phyloP scores from a whole-genome alignment of 202 grass and related monocot genomes.

The Dendrocalamus latiflorus region DNA sequence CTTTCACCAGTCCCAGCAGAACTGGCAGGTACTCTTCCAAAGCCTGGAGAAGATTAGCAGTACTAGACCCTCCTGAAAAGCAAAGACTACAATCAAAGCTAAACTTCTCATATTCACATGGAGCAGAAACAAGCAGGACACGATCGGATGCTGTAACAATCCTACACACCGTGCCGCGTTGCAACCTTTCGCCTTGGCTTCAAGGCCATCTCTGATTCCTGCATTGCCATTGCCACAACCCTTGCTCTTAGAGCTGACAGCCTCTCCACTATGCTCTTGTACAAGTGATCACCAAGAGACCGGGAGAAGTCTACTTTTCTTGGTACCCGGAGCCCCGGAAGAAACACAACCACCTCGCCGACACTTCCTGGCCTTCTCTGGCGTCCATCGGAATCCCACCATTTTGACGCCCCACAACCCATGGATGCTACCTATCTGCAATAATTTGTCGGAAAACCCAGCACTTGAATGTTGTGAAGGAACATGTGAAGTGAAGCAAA shows the following conservation, averaged over 20 bases:
- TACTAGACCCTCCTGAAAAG: constrained; percentile 47
- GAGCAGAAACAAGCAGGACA: neutral
- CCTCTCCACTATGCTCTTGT: constrained; percentile 44
- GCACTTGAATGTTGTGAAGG: neutral
- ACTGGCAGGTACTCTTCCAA: constrained; percentile 72
- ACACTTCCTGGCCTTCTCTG: constrained; percentile 43
- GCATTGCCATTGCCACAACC: constrained; percentile 55
- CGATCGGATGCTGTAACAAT: neutral
- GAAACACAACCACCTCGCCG: constrained; percentile 70
- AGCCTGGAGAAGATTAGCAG: constrained; percentile 65
- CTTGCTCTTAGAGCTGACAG: constrained; percentile 52
- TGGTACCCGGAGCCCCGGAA: constrained; percentile 68
- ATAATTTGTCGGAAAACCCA: neutral
- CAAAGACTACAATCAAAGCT: neutral
- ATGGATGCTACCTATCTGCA: constrained; percentile 23
- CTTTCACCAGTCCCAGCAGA: constrained; percentile 63
- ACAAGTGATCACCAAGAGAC: constrained; percentile 39
- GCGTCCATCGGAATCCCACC: constrained; percentile 36
- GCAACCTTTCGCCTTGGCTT: constrained; percentile 44
- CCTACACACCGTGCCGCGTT: constrained; percentile 43
- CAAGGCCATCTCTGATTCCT: constrained; percentile 38
- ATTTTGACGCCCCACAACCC: constrained; percentile 61
- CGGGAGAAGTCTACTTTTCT: constrained; percentile 46
- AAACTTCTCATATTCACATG: constrained; percentile 9
- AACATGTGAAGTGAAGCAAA: neutral